phyloP scores from a whole-genome alignment of 768 basidiomycete species.

The Pleurotus pulmonarius region DNA sequence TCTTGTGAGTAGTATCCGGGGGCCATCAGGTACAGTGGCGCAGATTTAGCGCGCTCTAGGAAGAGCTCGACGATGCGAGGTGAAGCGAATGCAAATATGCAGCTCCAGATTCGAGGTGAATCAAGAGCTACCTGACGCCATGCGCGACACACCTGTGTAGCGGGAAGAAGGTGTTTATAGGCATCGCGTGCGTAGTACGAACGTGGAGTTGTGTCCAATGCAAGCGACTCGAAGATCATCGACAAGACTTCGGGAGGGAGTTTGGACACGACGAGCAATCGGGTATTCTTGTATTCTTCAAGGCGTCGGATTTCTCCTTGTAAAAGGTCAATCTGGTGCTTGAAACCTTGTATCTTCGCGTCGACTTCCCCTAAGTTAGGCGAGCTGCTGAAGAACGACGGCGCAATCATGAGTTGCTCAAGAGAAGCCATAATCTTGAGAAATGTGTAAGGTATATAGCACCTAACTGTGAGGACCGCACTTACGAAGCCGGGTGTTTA shows the following conservation, averaged over 20 bases:
- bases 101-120: not conserved
- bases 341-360: not conserved
- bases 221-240: not conserved
- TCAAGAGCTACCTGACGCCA: not conserved
- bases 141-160: not conserved
- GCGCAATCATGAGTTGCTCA: too few relatives aligned
- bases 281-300: not conserved
- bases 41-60: not conserved
- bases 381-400: not conserved
- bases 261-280: not conserved
- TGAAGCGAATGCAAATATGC: not conserved
- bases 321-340: not conserved
- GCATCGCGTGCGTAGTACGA: not conserved
- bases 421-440: too few relatives aligned
- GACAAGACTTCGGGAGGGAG: not conserved
- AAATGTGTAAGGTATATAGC: too few relatives aligned
- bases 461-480: too few relatives aligned
- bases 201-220: not conserved
- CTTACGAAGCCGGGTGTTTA: too few relatives aligned
- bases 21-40: too few relatives aligned
- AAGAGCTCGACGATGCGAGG: not conserved
- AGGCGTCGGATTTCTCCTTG: not conserved
- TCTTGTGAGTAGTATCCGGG: not conserved
- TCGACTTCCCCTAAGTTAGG: not conserved
- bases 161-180: not conserved